Conservation (phyloP, 768 basidiomycete species). For the Polyporus arcularius region DNA sequence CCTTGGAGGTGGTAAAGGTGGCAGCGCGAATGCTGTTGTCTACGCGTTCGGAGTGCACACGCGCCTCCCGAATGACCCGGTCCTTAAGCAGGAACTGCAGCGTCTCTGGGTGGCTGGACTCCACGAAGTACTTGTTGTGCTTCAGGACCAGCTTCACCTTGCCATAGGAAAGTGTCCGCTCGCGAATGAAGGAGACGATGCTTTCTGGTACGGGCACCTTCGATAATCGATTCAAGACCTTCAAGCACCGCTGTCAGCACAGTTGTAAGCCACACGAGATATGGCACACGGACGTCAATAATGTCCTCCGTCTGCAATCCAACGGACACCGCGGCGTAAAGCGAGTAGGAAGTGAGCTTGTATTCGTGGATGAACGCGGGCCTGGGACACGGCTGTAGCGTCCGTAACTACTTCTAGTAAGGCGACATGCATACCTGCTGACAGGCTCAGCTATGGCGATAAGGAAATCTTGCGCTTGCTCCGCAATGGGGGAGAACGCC, state of each 20-base stretch:
- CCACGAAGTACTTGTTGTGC: conserved; percentile 96
- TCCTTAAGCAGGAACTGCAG: conserved; percentile 88
- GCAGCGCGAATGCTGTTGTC: conserved; percentile 76
- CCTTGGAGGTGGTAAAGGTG: conserved; percentile 79
- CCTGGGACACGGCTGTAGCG: conserved; percentile 44
- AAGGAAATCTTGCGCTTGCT: conserved; percentile 97
- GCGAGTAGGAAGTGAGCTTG: conserved; percentile 95
- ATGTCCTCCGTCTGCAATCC: conserved; percentile 98
- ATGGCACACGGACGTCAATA: conserved; percentile 74
- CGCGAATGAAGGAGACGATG: conserved; percentile 85
- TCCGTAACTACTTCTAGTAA: conserved; percentile 31
- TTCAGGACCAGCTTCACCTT: conserved; percentile 98
- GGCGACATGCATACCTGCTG: conserved; percentile 73
- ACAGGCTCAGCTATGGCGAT: conserved; percentile 98
- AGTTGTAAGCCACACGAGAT: conserved; percentile 28
- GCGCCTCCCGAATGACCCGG: conserved; percentile 78
- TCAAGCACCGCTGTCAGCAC: conserved; percentile 21
- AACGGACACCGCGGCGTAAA: conserved; percentile 98
- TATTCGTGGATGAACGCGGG: conserved; percentile 99
- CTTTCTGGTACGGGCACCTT: conserved; percentile 92
- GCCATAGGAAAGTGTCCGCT: conserved; percentile 93
- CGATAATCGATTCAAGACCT: conserved; percentile 81
- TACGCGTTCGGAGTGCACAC: conserved; percentile 67
- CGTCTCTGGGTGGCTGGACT: conserved; percentile 93
- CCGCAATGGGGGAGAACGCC: conserved; percentile 96